A percentile compares a stretch with the other conserved stretches of the same genome.
These are phyloP conservation scores for Gloeophyllum trabeum DNA, from an alignment of 768 basidiomycete species.

Conservation along the genomic window DNA sequence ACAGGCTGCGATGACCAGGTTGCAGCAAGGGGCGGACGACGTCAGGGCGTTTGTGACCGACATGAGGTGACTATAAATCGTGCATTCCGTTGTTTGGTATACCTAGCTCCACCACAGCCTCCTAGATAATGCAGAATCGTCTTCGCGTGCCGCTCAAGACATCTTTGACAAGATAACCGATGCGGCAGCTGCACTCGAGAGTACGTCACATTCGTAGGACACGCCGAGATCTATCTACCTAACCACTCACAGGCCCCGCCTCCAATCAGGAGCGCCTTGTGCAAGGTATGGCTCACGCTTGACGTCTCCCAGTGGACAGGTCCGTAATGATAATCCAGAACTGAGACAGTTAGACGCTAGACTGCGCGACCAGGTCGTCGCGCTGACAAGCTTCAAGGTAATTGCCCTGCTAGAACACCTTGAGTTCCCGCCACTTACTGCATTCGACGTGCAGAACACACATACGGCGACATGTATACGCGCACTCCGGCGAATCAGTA, in stretches of 20 bases:
- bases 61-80: slow-evolving; percentile 27
- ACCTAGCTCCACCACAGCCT: slow-evolving; percentile 24
- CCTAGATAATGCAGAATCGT: slow-evolving; percentile 49
- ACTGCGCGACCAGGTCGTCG: slow-evolving; percentile 50
- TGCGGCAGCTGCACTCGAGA: slow-evolving; percentile 38
- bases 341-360: slow-evolving; percentile 50
- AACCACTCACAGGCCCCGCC: slow-evolving; percentile 31
- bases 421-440: neutral
- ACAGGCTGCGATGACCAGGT: slow-evolving; percentile 37
- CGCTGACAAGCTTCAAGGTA: slow-evolving; percentile 36
- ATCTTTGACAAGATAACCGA: slow-evolving; percentile 44
- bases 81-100: neutral
- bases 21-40: slow-evolving; percentile 48
- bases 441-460: slow-evolving; percentile 37
- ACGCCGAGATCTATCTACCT: too few species aligned
- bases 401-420: neutral
- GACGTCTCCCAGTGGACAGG: too few species aligned
- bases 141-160: slow-evolving; percentile 46
- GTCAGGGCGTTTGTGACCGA: slow-evolving; percentile 40
- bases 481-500: slow-evolving; percentile 64
- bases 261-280: slow-evolving; percentile 37
- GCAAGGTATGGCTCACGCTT: slow-evolving; percentile 30
- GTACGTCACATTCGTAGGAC: too few species aligned
- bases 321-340: too few species aligned
- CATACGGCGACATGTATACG: slow-evolving; percentile 59